Base-by-base conservation (phyloP, 495 filamentous ascomycete genomes). In the Tuber indicum region DNA sequence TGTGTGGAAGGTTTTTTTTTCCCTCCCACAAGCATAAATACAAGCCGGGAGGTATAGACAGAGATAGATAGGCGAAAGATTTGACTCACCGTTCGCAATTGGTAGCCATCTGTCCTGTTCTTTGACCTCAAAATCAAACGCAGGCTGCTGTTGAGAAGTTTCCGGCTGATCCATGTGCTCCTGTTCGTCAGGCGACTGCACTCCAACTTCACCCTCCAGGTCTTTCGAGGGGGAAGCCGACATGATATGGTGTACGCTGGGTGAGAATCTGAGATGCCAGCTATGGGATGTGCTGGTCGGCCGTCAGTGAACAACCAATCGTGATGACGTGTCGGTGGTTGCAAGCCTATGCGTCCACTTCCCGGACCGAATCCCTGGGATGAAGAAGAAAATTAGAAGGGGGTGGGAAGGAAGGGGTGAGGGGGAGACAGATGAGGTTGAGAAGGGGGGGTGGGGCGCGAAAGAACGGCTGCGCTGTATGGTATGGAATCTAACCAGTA, bases 41-140 rank as follows among this genome's bases (percentile, higher is more conserved):
- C 58, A 80, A 80, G 79, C 46, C 78, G 79, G 78, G 78, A 80
- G 76, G 78, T 80, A 82, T 82, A 84, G 84, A 85, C 85, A 82
- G 84, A 84, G 84, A 85, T 81, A 86, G 83, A 86, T 87, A 87
- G 86, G 88, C 84, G 86, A 85, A 84, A 85, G 83, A 94, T 92
- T 90, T 90, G 77, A 80, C 78, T 80, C 77, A 99, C 96, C 96
- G 94, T 99, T 99, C 87, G 96, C 96, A 90, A 99, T 99, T 86
- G 96, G 96, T 86, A 99, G 91, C 96, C 96, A 99, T 88, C 96
- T 88, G 87, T 99, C 96, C 86, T 99, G 96, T 86, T 99, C 96
- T 88, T 99, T 99, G 86, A 99, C 96, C 87, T 99, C 96, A 86
- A 98, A 97, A 87, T 98, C 96, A 88, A 92, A 94, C 88, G 89